phyloP scores from a whole-genome alignment of 2,329 filamentous ascomycete species.

The Cladosporium austrohemisphaericum region DNA sequence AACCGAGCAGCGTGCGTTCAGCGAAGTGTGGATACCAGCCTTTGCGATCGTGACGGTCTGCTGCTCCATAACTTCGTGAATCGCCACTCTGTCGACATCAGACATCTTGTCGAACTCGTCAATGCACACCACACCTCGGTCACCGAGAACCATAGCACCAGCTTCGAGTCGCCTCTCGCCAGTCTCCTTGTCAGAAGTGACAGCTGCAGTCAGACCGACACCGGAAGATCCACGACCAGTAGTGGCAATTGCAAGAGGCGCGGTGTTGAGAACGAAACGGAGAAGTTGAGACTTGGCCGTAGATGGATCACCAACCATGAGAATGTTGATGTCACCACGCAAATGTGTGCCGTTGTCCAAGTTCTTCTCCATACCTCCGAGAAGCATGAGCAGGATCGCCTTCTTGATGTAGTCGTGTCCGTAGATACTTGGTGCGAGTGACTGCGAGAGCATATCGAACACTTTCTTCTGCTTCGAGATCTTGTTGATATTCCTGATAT shows the following conservation, averaged over 20 bases:
- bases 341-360: slow-evolving; percentile 96
- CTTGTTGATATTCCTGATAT: slow-evolving; percentile 98
- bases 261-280: slow-evolving; percentile 94
- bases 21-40: slow-evolving; percentile 93
- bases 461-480: slow-evolving; percentile 90
- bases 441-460: slow-evolving; percentile 89
- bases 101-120: slow-evolving; percentile 99
- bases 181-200: slow-evolving; percentile 95
- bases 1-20: slow-evolving; percentile 95
- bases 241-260: slow-evolving; percentile 91
- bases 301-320: slow-evolving; percentile 98
- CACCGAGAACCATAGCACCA: slow-evolving; percentile 96
- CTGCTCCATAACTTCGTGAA: slow-evolving; percentile 99
- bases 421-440: slow-evolving; percentile 91
- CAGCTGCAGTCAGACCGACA: slow-evolving; percentile 93
- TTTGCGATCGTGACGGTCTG: slow-evolving; percentile 99
- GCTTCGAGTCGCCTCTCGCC: slow-evolving; percentile 92
- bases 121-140: slow-evolving; percentile 96
- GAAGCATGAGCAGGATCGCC: slow-evolving; percentile 88
- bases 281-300: slow-evolving; percentile 98
- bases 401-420: slow-evolving; percentile 98
- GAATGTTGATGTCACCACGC: slow-evolving; percentile 96
- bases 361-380: slow-evolving; percentile 98
- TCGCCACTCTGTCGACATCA: slow-evolving; percentile 93
- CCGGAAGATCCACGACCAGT: slow-evolving; percentile 93